Evolutionary conservation across 345 rosid species (phyloP), one percentile per base, ranked within the genome.

Genomic region (Psidium guajava): DNA sequence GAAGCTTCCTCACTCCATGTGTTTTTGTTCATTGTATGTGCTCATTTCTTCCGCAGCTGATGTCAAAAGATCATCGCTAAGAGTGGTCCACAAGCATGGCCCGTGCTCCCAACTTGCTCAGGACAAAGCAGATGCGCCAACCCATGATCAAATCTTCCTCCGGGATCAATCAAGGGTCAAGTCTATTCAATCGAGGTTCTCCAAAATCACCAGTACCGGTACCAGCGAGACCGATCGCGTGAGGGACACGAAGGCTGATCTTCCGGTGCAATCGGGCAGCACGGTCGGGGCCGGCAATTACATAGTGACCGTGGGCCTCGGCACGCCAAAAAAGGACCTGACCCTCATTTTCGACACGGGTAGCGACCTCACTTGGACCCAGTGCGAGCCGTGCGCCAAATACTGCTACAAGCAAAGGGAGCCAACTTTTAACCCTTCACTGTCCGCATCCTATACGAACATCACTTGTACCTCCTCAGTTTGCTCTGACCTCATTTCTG

Each of bases 351-450:
- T 93, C 32, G 98, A 93, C 84, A 94, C 96, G 1, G 98, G 96
- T 13, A 93, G 98, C 51, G 96, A 93, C 85, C 84, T 94, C 81
- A 93, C 98, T 0, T 94, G 98, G 96, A 93, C 93, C 6, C 94
- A 93, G 8, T 93, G 96, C 36, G 50, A 91, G 54, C 95, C 95
- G 11, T 94, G 97, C 50, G 90, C 59, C 6, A 32, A 3, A 69
- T 86, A 75, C 81, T 94, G 97, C 85, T 93, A 94, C 64, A 24
- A 89, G 15, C 96, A 94, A 54, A 86, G 86, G 83, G 95, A 93
- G 44, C 85, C 90, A 13, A 92, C 80, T n/a, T 94, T 92, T 83
- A 89, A 91, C 49, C 95, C 96, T 11, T 85, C 89, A 1, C 14
- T 4, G 0, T 96, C 99, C n/a, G 82, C 87, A 6, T 87, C 99